These are phyloP conservation scores for Panicum virgatum DNA, from an alignment of 202 grass and related monocot species.

Conservation along the genomic window DNA sequence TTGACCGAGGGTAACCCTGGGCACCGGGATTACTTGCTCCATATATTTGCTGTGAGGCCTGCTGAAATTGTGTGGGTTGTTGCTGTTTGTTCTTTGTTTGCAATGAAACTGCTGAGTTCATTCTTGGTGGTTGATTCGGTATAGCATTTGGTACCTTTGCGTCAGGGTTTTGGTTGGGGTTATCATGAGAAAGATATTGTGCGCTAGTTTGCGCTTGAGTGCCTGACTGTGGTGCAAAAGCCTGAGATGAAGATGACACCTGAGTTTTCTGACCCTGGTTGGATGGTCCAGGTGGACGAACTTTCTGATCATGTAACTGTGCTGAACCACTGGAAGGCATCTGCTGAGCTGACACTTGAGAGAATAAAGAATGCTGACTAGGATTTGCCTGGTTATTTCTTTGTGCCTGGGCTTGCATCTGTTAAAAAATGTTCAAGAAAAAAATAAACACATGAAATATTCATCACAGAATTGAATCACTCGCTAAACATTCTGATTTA, in stretches of 20 bases:
- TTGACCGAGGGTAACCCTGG: conserved; percentile 47
- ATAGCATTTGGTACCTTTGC: conserved; percentile 51
- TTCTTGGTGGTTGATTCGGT: conserved; percentile 48
- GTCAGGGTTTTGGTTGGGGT: conserved; percentile 46
- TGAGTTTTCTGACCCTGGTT: conserved; percentile 53
- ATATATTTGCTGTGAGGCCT: conserved; percentile 50
- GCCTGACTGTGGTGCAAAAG: conserved; percentile 39
- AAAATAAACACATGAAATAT: conserved; percentile 26
- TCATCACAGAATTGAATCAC: conserved; percentile 16
- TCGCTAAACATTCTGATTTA: conserved; percentile 4
- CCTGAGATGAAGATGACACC: conserved; percentile 32
- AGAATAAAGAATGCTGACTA: conserved; percentile 66
- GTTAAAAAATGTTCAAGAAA: conserved; percentile 36
- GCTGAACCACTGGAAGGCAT: conserved; percentile 46
- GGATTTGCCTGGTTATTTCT: conserved; percentile 62
- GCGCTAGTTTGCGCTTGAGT: conserved; percentile 33
- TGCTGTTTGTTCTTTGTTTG: conserved; percentile 52
- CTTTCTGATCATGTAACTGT: conserved; percentile 55
- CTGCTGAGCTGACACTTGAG: conserved; percentile 66
- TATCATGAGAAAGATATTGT: conserved; percentile 42
- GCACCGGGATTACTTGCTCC: conserved; percentile 38
- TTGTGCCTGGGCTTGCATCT: conserved; percentile 62
- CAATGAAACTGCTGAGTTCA: conserved; percentile 38
- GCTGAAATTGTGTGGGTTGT: conserved; percentile 41
- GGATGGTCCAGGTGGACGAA: conserved; percentile 46